Conservation (phyloP, 2,329 filamentous ascomycete species). For the Cordyceps fumosorosea region DNA sequence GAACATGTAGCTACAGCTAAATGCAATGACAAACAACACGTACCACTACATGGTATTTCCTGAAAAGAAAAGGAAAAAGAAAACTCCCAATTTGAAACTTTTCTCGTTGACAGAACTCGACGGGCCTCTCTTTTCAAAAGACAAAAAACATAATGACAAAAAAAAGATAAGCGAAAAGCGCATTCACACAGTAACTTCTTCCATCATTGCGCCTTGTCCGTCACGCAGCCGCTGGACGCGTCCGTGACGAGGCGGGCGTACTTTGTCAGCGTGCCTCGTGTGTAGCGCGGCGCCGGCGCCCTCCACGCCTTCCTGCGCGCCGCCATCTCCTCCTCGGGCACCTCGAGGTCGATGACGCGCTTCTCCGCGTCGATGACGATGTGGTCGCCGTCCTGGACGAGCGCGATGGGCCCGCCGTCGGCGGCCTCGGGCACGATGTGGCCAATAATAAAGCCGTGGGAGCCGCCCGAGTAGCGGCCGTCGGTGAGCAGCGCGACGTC, state of each 20-base stretch:
- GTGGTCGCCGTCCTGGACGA: constrained; percentile 73
- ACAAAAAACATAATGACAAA: too few relatives aligned
- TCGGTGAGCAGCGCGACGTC: constrained; percentile 71
- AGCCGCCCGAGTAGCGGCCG: constrained; percentile 71
- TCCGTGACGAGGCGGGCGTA: constrained; percentile 57
- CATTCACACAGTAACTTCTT: too few relatives aligned
- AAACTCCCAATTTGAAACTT: too few relatives aligned
- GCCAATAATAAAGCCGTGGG: constrained; percentile 80
- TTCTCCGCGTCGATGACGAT: constrained; percentile 79
- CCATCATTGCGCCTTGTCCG: constrained; percentile 28
- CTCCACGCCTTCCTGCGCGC: constrained; percentile 54
- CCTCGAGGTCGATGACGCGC: constrained; percentile 59
- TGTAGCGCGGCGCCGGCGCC: constrained; percentile 51
- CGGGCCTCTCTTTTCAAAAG: too few relatives aligned
- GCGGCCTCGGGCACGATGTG: constrained; percentile 85
- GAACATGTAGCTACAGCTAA: too few relatives aligned
- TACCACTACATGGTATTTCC: too few relatives aligned
- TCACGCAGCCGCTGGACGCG: constrained; percentile 54
- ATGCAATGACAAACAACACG: too few relatives aligned
- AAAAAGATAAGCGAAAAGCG: too few relatives aligned
- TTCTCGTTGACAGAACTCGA: too few relatives aligned
- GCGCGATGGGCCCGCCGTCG: constrained; percentile 75
- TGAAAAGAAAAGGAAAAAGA: too few relatives aligned
- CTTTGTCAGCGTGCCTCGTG: constrained; percentile 62
- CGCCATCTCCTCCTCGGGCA: constrained; percentile 58